Evolutionary conservation across 148 eudicot species (phyloP).

Genomic region (Nyssa sinensis): DNA sequence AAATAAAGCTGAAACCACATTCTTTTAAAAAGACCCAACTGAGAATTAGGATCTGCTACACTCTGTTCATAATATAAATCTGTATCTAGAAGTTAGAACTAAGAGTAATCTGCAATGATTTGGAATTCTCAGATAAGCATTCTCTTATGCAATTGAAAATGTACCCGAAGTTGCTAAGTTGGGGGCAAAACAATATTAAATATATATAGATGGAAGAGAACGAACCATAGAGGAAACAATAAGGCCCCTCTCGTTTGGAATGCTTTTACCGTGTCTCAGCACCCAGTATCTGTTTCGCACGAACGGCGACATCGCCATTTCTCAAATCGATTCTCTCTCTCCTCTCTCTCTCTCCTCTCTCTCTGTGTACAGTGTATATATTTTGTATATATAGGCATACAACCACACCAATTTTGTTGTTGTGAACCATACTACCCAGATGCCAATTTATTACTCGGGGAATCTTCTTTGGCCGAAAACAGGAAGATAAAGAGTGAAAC

Average conservation of each 20-base stretch:
- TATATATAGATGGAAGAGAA: slow-evolving; percentile 1
- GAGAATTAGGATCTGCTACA: not conserved
- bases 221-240: slow-evolving; percentile 82
- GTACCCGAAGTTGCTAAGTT: not conserved
- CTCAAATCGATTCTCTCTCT: not conserved
- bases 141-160: not conserved
- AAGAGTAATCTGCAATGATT: not conserved
- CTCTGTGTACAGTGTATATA: no score
- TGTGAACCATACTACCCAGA: not conserved
- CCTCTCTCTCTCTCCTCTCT: not conserved
- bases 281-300: slow-evolving; percentile 75
- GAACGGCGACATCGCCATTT: slow-evolving; percentile 28
- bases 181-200: not conserved
- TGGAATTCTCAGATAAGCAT: not conserved
- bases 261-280: slow-evolving; percentile 90
- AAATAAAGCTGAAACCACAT: not conserved
- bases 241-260: slow-evolving; percentile 75
- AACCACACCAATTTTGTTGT: no score
- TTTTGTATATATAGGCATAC: not conserved
- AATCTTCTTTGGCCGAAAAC: no score
- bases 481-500: no score
- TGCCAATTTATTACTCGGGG: not conserved
- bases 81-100: not conserved
- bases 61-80: not conserved
- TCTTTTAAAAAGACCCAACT: not conserved